Base-by-base conservation (phyloP, 2,329 filamentous ascomycete genomes). In the Keithomyces neogunnii region DNA sequence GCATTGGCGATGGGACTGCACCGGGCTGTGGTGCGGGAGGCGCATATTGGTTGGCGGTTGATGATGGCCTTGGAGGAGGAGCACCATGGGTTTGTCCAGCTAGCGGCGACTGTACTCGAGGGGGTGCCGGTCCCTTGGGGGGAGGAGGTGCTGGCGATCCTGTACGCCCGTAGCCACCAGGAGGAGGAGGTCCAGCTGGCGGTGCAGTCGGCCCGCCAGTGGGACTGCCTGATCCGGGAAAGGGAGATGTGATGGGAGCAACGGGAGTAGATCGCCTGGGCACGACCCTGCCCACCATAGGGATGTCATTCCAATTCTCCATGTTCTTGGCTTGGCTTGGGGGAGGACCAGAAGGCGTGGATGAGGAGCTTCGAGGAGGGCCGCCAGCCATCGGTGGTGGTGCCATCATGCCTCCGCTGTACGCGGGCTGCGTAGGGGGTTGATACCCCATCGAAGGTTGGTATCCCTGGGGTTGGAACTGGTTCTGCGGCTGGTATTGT, bases 241-340 rank as follows among this genome's bases (percentile, higher is more conserved):
- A 95, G 7, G 89, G 88, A 19, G 87, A 82, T n/a, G 77, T 81
- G 48, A 90, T 82, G 3, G 86, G 74, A 48, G 82, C 80, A 26
- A 82, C 73, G 51, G 91, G 89, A 1, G 92, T 96, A 45, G 77
- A 77, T 63, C 85, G 82, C 58, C 91, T 83, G 11, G 81, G 78
- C n/a, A 86, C 77, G 50, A 79, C 73, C 72, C 92, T 89, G 45
- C 81, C 77, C 45, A 97, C 87, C 61, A 96, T 80, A 1, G 93
- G 93, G 48, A 95, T 86, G 67, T 99, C 93, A 60, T 99, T 99
- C 93, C 93, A 99, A 60, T 88, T 86, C 31, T 85, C 81, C 56
- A 85, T 84, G 56, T 86, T 85, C 63, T 84, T 85, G 52, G 81
- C 74, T 62, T 82, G 83, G 8, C 88, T 81, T 19, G 88, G 82